Conservation (phyloP, 2,329 filamentous ascomycete genomes). For the Curvularia sp. region DNA sequence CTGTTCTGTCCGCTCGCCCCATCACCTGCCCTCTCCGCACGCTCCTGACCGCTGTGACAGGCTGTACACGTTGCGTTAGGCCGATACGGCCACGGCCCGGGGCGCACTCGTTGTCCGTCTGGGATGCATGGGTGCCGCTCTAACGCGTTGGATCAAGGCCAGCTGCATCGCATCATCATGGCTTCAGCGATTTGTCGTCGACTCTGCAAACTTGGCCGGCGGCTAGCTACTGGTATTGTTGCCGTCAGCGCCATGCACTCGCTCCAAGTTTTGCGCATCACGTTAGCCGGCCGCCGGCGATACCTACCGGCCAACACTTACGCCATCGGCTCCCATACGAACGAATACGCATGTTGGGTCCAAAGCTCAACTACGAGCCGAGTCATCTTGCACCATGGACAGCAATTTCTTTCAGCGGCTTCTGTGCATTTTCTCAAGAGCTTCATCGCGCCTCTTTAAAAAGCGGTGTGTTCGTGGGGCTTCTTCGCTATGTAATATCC, state of each 20-base stretch:
- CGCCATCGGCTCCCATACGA: conserved; percentile 16
- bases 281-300: conserved; percentile 7
- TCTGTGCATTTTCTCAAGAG: not conserved
- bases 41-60: conserved; percentile 38
- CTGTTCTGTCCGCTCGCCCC: conserved; percentile 23
- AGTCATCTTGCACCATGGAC: not conserved
- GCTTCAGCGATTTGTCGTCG: conserved; percentile 18
- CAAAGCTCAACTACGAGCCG: not conserved
- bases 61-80: conserved; percentile 37
- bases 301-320: conserved; percentile 20
- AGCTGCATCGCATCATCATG: conserved; percentile 30
- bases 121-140: conserved; percentile 26
- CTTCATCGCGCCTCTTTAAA: conserved; percentile 2
- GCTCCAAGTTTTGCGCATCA: conserved; percentile 14
- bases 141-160: conserved; percentile 35
- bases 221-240: conserved; percentile 27
- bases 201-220: conserved; percentile 26
- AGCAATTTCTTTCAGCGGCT: not conserved
- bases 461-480: conserved; percentile 26
- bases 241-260: conserved; percentile 27
- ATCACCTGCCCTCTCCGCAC: conserved; percentile 34
- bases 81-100: conserved; percentile 47
- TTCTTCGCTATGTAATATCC: conserved; percentile 6
- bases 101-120: conserved; percentile 35
- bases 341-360: conserved; percentile 4